Base-by-base conservation (phyloP, 2,329 filamentous ascomycete species). In the Dactylonectria estremocensis region DNA sequence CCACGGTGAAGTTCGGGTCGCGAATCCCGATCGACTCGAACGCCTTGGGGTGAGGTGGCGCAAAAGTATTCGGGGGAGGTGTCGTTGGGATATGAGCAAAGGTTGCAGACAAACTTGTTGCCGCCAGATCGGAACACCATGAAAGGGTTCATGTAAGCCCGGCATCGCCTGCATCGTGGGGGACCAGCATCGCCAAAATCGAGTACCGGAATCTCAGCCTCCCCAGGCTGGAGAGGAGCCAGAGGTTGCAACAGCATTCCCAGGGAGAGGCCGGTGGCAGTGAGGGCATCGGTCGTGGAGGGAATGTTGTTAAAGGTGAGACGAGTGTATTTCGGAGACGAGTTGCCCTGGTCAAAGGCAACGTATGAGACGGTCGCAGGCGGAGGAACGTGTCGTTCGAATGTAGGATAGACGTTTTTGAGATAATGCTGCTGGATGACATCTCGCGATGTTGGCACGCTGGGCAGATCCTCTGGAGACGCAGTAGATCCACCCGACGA, bases 121-220 rank as follows among this genome's bases (percentile, higher is more conserved):
- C 96, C 96, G 43, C 95, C 95, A 16, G 93, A 92, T 66, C 93
- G 90, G 87, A 99, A 99, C 78, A 95, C 93, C 96, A 99, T 98
- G 80, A 99, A 99, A 2, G 96, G 96, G 78, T 99, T 99, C 83
- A 99, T 97, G 82, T 99, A 99, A 14, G 95, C 93, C 78, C 96
- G 89, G 84, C 96, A 99, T 83, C 96, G 89, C 76, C 94, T 90
- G 82, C 96, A 99, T 80, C 96, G 90, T 22, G 96, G 96, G 46
- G 96, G 96, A 0, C 96, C 96, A 45, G 85, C 84, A 48, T 98
- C 95, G 55, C 96, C 96, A 86, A 98, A 99, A 82, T 99, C 96
- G 24, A 99, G 87, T 5, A 99, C 92, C 1, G 96, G 96, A 61
- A 99, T 92, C 1, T 94, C 90, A 55, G 92, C 87, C 82, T 99